These are phyloP conservation scores for Nematodospora valgi DNA, from an alignment of 805 yeast genomes.

Conservation along the genomic window DNA sequence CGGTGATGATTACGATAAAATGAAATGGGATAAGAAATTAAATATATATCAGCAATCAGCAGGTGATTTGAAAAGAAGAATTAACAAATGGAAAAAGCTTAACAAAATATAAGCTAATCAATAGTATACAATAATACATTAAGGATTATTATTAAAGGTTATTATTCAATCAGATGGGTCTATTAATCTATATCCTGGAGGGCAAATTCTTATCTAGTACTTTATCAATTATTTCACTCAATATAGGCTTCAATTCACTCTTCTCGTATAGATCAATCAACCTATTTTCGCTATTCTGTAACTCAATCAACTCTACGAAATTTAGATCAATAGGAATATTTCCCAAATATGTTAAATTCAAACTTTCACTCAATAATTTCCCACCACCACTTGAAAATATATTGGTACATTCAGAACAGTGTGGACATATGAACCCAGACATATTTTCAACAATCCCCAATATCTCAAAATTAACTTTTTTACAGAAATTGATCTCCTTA, in stretches of 20 bases:
- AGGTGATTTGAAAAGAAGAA: conserved; percentile 76
- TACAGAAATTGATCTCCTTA: conserved; percentile 90
- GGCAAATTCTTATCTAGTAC: conserved; percentile 30
- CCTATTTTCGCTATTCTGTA: conserved; percentile 36
- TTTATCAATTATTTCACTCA: conserved; percentile 33
- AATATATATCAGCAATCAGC: conserved; percentile 79
- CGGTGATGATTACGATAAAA: conserved; percentile 83
- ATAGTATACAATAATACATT: conserved; percentile 1
- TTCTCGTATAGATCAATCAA: conserved; percentile 33
- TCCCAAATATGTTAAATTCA: conserved; percentile 70
- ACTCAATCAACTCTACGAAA: conserved; percentile 86
- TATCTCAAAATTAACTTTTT: conserved; percentile 73
- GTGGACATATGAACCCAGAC: conserved; percentile 96
- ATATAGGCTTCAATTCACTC: conserved; percentile 35
- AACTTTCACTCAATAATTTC: conserved; percentile 55
- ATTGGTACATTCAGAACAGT: conserved; percentile 87
- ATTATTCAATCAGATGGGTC: too few relatives aligned
- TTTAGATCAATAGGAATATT: conserved; percentile 90
- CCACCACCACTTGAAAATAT: conserved; percentile 97
- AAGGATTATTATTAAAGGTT: too few relatives aligned
- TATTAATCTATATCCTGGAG: conserved; percentile 1
- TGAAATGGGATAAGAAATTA: conserved; percentile 90
- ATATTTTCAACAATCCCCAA: conserved; percentile 92
- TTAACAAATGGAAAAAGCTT: conserved; percentile 63
- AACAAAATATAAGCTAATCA: conserved; percentile 21